These are phyloP conservation scores for Emericellopsis atlantica DNA, from an alignment of 2,329 filamentous ascomycete species.

Conservation along the genomic window DNA sequence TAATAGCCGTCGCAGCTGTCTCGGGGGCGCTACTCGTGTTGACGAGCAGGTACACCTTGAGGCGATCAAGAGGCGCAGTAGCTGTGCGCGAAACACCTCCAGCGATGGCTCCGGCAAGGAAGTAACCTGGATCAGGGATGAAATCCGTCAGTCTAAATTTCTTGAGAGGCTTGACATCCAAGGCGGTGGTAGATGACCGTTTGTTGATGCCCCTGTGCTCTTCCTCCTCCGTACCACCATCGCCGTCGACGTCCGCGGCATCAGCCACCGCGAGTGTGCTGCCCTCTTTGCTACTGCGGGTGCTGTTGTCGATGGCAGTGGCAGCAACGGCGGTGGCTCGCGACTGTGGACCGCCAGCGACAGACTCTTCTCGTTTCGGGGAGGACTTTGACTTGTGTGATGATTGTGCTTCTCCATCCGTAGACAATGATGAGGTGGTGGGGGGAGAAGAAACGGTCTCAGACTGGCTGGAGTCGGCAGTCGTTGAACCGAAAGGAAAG, in stretches of 20 bases:
- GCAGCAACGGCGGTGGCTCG: neutral
- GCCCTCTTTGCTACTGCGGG: neutral
- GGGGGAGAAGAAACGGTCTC: constrained; percentile 4
- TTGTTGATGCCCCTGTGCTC: constrained; percentile 5
- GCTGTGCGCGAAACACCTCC: constrained; percentile 91
- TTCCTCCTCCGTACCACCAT: neutral
- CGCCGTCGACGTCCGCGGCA: constrained; percentile 4
- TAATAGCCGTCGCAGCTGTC: constrained; percentile 52
- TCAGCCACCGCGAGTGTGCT: constrained; percentile 1
- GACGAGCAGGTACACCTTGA: constrained; percentile 95
- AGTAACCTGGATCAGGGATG: constrained; percentile 90
- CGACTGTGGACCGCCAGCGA: no score
- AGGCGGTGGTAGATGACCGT: constrained; percentile 18
- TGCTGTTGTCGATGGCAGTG: neutral
- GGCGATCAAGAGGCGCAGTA: constrained; percentile 87
- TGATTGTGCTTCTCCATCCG: no score
- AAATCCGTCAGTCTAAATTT: constrained; percentile 49
- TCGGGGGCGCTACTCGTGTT: constrained; percentile 48
- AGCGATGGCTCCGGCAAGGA: constrained; percentile 86
- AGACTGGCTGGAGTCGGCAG: constrained; percentile 10
- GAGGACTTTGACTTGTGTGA: neutral
- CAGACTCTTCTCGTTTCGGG: neutral
- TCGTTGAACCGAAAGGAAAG: constrained; percentile 26
- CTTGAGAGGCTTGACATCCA: constrained; percentile 20
- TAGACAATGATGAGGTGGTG: neutral